Evolutionary conservation across 1,284 basidiomycete genomes (phyloP), one percentile per base, ranked within the genome.

Genomic region (Anthracocystis panici-leucophaei): DNA sequence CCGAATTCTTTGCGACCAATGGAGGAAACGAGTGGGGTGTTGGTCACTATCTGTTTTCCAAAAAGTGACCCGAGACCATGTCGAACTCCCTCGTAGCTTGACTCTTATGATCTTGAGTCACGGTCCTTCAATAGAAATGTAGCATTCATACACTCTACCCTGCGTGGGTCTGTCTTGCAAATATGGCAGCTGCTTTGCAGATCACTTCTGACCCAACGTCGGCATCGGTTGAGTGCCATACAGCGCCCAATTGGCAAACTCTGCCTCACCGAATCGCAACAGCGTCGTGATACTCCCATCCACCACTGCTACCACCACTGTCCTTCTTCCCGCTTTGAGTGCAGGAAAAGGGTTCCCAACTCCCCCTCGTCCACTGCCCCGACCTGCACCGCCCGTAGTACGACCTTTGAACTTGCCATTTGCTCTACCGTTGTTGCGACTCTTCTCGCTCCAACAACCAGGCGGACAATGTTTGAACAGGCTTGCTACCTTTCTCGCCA

Each of bases 211-310:
- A 31, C 20, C 33, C 41, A 10, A 11, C 20, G 41, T 46, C 23
- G 48, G 44, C 25, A 54, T 51, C 5, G 56, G 56, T 23, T 35
- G 25, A 10, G 33, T 40, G 0, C 63, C 58, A 11, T 68, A 62
- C 38, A 80, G 38, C 57, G 45, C 59, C 88, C 91, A 91, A 72
- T 92, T 91, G 55, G 89, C 90, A 85, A 99, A 98, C 12, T 90
- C 91, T 0, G 93, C 91, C 81, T 95, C 89, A 1, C 92, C 92
- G 79, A 98, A 95, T 46, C 93, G 87, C 84, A 95, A 91, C 88
- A 97, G 93, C 65, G 92, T 92, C 27, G 92, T 92, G 72, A 90
- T 94, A 8, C 95, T 94, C 8, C 91, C 89, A 86, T 97, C 95
- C 4, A 96, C 94, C 1, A 91, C 93, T 0, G 95, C 96, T 31